Evolutionary conservation across 228 moss, liverwort and hornwort genomes (phyloP), one percentile per base, ranked within the genome.

Genomic region (Sphagnum magellanicum): DNA sequence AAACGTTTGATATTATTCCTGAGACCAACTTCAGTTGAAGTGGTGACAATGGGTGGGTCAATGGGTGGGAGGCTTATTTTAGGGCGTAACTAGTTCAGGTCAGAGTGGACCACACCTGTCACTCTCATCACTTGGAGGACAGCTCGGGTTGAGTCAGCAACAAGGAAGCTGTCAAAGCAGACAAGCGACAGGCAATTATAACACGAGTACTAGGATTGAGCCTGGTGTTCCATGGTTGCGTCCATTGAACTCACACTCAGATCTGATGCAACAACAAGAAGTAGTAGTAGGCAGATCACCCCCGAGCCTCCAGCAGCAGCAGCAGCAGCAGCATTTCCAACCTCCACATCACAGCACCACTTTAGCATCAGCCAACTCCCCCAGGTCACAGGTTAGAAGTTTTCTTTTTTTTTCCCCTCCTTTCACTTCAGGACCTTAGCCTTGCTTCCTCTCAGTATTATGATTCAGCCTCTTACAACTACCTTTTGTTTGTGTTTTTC

Each of bases 101-200:
- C 95, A 92, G 71, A 83, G 83, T 62, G 95, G 92, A 65, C 92
- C 95, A 52, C 90, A 89, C 69, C 82, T 94, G 61, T 91, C 94
- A 5, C 89, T 95, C 8, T 88, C 90, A 53, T 83, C 86, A 16
- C 58, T 91, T 68, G 93, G 89, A 64, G 82, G 86, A 46, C 91
- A 87, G 55, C 72, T 93, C 60, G 86, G 91, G 32, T 79, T 87
- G 70, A 81, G 77, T 60, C 32, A 32, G 32, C 32, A 32, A 32
- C 32, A 84, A 81, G 74, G 87, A 81, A 73, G 73, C 77, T 65
- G 77, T 71, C 75, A 75, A 74, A 87, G 67, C 52, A 76, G 86
- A 67, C 86, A 86, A 77, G 61, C 69, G 13, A 75, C 75, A 12
- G 67, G 83, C 9, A 76, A 75, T 60, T 88, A 88, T 63, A 85